A percentile compares a stretch with the other conserved stretches of the same genome.
Conservation (phyloP, 1,284 basidiomycete genomes). For the Ganoderma sinense region DNA sequence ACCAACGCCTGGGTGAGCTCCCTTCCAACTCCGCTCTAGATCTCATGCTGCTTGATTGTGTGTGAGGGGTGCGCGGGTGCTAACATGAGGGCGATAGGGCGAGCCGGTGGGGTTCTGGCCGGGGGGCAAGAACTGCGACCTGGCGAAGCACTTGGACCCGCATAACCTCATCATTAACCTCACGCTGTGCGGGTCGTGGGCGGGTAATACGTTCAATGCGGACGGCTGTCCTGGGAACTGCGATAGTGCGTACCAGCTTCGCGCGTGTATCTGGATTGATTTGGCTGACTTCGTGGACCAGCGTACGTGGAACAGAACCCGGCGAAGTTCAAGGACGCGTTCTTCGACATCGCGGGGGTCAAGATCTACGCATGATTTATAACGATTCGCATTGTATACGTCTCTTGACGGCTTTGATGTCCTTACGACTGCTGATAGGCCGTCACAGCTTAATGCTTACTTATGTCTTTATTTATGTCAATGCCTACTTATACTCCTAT, state of each 20-base stretch:
- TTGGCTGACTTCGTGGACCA: slow-evolving; percentile 29
- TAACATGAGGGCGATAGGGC: slow-evolving; percentile 43
- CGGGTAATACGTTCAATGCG: slow-evolving; percentile 50
- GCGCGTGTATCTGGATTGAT: background rate
- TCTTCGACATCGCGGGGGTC: slow-evolving; percentile 67
- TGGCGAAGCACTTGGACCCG: slow-evolving; percentile 54
- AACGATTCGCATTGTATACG: background rate
- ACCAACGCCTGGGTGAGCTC: slow-evolving; percentile 42
- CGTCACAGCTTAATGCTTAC: no score
- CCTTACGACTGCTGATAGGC: background rate
- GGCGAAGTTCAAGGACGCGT: slow-evolving; percentile 67
- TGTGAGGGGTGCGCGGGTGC: no score
- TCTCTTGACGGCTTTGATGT: background rate
- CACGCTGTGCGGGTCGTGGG: slow-evolving; percentile 62
- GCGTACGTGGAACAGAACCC: slow-evolving; percentile 73
- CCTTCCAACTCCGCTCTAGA: no score
- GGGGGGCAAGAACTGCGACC: slow-evolving; percentile 49
- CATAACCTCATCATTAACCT: slow-evolving; percentile 67
- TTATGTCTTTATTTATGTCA: no score
- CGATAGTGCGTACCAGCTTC: slow-evolving; percentile 42
- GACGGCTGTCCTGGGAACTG: slow-evolving; percentile 58
- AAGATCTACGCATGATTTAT: slow-evolving; percentile 44
- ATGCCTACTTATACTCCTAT: no score
- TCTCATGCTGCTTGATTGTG: no score
- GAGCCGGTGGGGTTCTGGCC: slow-evolving; percentile 63